Evolutionary conservation across 495 filamentous ascomycete species (phyloP).

Genomic region (Hypoxylon fuscum): DNA sequence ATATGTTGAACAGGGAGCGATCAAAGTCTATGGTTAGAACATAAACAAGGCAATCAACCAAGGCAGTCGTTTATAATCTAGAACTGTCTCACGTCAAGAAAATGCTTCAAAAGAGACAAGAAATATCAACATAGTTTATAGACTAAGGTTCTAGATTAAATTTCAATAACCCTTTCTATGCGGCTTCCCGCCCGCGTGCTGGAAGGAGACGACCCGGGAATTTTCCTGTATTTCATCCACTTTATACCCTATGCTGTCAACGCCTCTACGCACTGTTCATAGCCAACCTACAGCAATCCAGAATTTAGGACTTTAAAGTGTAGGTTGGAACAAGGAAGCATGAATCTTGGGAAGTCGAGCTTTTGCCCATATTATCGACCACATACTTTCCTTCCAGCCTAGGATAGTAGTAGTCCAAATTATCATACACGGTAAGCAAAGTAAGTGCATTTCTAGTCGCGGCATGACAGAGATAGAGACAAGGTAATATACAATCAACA

Average conservation of each 20-base stretch:
- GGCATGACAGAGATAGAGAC: not conserved
- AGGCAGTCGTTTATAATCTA: not conserved
- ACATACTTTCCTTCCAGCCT: not conserved
- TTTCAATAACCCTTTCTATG: slow-evolving; percentile 3
- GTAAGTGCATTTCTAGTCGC: not conserved
- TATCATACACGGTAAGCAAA: not conserved
- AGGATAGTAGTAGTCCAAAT: slow-evolving; percentile 3
- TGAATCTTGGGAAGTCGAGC: no score
- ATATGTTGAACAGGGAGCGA: no score
- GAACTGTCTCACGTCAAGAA: not conserved
- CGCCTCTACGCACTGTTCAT: not conserved
- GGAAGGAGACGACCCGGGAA: not conserved
- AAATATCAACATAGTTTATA: not conserved
- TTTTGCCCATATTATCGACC: no score
- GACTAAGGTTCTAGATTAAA: not conserved
- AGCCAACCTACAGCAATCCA: not conserved
- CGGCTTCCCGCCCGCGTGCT: not conserved
- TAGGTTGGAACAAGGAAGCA: not conserved
- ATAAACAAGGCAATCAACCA: slow-evolving; percentile 1
- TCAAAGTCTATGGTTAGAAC: not conserved
- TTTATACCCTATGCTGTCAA: not conserved
- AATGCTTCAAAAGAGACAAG: not conserved
- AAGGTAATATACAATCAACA: slow-evolving; percentile 23
- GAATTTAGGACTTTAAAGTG: not conserved
- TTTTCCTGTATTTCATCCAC: not conserved